Percentiles rank a stretch among this genome's conserved stretches.
Conservation (phyloP, 2,329 filamentous ascomycete genomes). For the Trichoderma lentiforme region DNA sequence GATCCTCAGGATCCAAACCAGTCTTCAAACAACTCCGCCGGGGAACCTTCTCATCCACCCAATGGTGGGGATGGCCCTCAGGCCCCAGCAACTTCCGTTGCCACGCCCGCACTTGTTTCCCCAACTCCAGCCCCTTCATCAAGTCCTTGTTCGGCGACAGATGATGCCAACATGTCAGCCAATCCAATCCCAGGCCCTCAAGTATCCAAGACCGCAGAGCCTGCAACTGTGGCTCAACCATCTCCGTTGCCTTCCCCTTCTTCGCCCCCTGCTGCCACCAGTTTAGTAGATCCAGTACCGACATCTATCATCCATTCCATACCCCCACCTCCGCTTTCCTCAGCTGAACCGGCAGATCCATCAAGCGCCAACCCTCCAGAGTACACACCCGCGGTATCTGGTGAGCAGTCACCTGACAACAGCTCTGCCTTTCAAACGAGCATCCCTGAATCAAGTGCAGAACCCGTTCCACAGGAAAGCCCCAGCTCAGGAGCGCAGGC, state of each 20-base stretch:
- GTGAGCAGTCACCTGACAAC: background rate
- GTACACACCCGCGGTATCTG: background rate
- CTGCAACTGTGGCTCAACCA: background rate
- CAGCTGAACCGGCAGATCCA: background rate
- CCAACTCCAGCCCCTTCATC: background rate
- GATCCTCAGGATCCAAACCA: background rate
- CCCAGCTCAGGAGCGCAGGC: background rate
- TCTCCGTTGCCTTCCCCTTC: background rate
- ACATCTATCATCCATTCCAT: background rate
- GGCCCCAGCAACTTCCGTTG: background rate
- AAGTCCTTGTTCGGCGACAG: background rate
- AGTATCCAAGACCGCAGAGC: background rate
- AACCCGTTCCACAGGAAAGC: background rate
- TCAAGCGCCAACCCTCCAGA: background rate
- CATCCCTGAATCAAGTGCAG: background rate
- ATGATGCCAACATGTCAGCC: background rate
- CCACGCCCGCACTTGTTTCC: background rate
- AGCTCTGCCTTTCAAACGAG: background rate
- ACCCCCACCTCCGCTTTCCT: background rate
- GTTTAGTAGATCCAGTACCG: background rate
- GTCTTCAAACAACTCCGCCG: background rate
- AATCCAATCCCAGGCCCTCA: background rate
- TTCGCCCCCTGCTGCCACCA: background rate
- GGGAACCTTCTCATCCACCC: background rate
- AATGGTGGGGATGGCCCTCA: background rate